phyloP scores from a whole-genome alignment of 148 eudicot genomes.

The Selenicereus undatus region DNA sequence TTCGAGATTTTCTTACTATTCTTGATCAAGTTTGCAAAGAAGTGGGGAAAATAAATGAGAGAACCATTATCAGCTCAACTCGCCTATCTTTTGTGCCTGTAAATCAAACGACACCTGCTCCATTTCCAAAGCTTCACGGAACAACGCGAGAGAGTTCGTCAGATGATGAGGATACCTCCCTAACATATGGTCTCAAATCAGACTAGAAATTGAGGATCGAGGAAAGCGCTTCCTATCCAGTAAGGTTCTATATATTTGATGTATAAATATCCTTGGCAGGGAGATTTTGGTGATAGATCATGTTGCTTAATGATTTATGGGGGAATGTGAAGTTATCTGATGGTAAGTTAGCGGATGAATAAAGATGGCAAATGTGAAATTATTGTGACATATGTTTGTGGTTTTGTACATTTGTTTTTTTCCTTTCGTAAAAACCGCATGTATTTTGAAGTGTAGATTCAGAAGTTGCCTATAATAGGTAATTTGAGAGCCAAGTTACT shows the following conservation, averaged over 20 bases:
- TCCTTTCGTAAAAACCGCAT: constrained; percentile 3
- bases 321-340: background rate
- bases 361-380: background rate
- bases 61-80: constrained; percentile 50
- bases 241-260: constrained; percentile 8
- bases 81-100: constrained; percentile 28
- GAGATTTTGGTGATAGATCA: constrained; percentile 14
- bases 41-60: constrained; percentile 68
- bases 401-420: constrained; percentile 13
- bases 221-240: background rate
- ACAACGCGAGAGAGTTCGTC: constrained; percentile 23
- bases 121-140: constrained; percentile 45
- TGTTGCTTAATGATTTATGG: constrained; percentile 12
- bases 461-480: background rate
- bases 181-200: background rate
- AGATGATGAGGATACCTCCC: constrained; percentile 15
- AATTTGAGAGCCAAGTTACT: no score
- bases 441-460: background rate
- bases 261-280: constrained; percentile 15
- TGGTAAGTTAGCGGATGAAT: background rate
- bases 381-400: constrained; percentile 7
- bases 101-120: constrained; percentile 35
- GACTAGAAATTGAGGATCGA: no score
- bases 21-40: constrained; percentile 91
- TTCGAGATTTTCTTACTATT: constrained; percentile 62